Evolutionary conservation across 2,329 filamentous ascomycete genomes (phyloP).

Genomic region (Leptoxyphium fumago): DNA sequence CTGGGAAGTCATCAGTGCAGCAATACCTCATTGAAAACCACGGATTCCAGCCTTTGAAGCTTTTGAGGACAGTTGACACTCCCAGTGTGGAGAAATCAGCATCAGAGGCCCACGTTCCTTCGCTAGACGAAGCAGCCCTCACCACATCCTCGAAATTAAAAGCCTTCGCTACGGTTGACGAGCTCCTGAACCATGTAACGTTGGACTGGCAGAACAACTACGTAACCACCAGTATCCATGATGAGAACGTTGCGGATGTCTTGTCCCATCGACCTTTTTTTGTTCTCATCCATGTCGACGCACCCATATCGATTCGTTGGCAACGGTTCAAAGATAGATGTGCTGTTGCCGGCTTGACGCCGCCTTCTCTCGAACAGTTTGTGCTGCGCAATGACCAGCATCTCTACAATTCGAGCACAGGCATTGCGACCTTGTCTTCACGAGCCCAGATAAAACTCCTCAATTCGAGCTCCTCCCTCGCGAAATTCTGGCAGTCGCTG

Average conservation of each 20-base stretch:
- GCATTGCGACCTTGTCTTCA: slow-evolving; percentile 63
- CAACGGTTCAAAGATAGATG: slow-evolving; percentile 53
- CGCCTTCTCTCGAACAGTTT: slow-evolving; percentile 44
- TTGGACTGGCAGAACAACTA: slow-evolving; percentile 68
- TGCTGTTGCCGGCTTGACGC: slow-evolving; percentile 14
- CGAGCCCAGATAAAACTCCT: slow-evolving; percentile 72
- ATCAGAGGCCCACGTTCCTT: slow-evolving; percentile 22
- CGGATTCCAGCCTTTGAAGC: slow-evolving; percentile 59
- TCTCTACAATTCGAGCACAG: slow-evolving; percentile 51
- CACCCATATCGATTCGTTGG: slow-evolving; percentile 74
- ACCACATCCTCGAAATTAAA: slow-evolving; percentile 12
- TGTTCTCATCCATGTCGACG: slow-evolving; percentile 80
- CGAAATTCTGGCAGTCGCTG: slow-evolving; percentile 58
- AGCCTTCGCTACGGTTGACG: slow-evolving; percentile 46
- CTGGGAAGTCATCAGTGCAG: slow-evolving; percentile 81
- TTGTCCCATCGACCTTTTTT: slow-evolving; percentile 78
- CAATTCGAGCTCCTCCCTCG: slow-evolving; percentile 62
- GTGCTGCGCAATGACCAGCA: slow-evolving; percentile 54
- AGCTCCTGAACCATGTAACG: slow-evolving; percentile 73
- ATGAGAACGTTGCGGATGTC: slow-evolving; percentile 56
- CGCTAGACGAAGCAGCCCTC: slow-evolving; percentile 3
- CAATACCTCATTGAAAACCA: slow-evolving; percentile 75
- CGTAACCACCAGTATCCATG: slow-evolving; percentile 72
- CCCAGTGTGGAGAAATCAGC: slow-evolving; percentile 29
- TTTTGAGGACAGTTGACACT: slow-evolving; percentile 30